These are phyloP conservation scores for Syncephalastrum sp. DNA, from an alignment of 371 early-diverging fungal genomes.

Conservation along the genomic window DNA sequence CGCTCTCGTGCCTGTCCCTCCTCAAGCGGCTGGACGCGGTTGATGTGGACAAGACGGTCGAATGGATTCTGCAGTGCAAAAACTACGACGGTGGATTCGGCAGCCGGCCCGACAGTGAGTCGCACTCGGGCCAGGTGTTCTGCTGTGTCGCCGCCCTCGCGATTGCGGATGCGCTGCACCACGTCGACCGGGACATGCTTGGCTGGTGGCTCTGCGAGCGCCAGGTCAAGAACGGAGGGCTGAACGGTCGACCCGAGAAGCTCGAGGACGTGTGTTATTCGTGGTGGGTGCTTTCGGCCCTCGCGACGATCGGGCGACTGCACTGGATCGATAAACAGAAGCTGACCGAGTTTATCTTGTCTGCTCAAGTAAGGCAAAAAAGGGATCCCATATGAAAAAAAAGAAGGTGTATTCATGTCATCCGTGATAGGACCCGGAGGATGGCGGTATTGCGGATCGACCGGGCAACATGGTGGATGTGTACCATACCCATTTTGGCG, in stretches of 20 bases:
- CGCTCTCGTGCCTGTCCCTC: slow-evolving; percentile 75
- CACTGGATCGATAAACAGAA: slow-evolving; percentile 88
- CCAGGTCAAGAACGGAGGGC: slow-evolving; percentile 92
- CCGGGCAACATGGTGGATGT: slow-evolving; percentile 94
- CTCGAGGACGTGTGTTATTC: slow-evolving; percentile 99
- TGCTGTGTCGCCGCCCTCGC: slow-evolving; percentile 92
- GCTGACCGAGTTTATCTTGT: slow-evolving; percentile 79
- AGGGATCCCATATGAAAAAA: background rate
- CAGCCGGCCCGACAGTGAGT: slow-evolving; percentile 89
- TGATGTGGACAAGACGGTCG: slow-evolving; percentile 70
- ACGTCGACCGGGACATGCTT: slow-evolving; percentile 75
- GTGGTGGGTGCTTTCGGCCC: slow-evolving; percentile 97
- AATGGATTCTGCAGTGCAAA: slow-evolving; percentile 78
- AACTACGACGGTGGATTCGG: slow-evolving; percentile 99
- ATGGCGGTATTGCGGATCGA: slow-evolving; percentile 97
- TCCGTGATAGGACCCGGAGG: slow-evolving; percentile 62
- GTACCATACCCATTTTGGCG: slow-evolving; percentile 96
- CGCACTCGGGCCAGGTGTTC: slow-evolving; percentile 95
- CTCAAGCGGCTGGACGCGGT: slow-evolving; percentile 73
- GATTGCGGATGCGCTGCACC: slow-evolving; percentile 66
- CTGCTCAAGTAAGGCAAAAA: slow-evolving; percentile 67
- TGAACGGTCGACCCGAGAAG: slow-evolving; percentile 98
- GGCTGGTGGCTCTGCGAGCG: slow-evolving; percentile 94
- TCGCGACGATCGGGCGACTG: slow-evolving; percentile 79
- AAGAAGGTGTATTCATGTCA: background rate